Evolutionary conservation across 169 alveolate genomes (phyloP), one percentile per base, ranked within the genome.

Genomic region (Neospora caninum): DNA sequence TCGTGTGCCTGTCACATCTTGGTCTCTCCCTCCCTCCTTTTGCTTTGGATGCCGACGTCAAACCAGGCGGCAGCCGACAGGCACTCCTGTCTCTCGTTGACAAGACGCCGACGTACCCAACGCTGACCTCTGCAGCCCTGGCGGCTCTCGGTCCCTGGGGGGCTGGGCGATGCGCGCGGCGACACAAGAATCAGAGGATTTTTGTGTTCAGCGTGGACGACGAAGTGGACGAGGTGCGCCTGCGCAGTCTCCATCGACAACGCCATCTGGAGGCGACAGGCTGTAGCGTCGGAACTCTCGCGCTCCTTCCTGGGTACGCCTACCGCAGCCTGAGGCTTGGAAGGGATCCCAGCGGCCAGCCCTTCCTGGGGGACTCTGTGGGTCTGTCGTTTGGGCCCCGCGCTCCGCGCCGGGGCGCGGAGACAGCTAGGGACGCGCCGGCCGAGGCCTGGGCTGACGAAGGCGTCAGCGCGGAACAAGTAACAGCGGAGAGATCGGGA

Each of bases 191-290:
- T 27, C 73, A 64, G 42, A 18, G 86, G 27, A 38, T n/a, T 16
- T 78, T 78, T 43, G 86, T 78, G 1, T 78, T 78, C n/a, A 38
- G n/a, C 45, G 49, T 78, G 86, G 86, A 78, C 45, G 86, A 78
- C 86, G 86, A 78, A 78, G 86, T 78, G 20, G 86, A 78, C 27
- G 86, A 78, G 45, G 39, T 29, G 13, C 39, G 86, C 9, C 45
- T 78, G n/a, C 39, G 86, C 39, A 36, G 86, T 78, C 45, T 78
- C 39, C 45, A 78, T 25, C 86, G n/a, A 9, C 86, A 78, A 43
- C 39, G 45, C 27, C 49, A n/a, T 43, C 45, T 78, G 39, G 49
- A n/a, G 22, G 39, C 43, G 29, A 38, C 39, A 2, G 49, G 39
- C 39, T 78, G 86, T n/a, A 4, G 18, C 31, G 42, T 38, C 49